A percentile compares a stretch with the other conserved stretches of the same genome.
These are phyloP conservation scores for Penicillium steckii DNA, from an alignment of 495 filamentous ascomycete genomes.

Conservation along the genomic window DNA sequence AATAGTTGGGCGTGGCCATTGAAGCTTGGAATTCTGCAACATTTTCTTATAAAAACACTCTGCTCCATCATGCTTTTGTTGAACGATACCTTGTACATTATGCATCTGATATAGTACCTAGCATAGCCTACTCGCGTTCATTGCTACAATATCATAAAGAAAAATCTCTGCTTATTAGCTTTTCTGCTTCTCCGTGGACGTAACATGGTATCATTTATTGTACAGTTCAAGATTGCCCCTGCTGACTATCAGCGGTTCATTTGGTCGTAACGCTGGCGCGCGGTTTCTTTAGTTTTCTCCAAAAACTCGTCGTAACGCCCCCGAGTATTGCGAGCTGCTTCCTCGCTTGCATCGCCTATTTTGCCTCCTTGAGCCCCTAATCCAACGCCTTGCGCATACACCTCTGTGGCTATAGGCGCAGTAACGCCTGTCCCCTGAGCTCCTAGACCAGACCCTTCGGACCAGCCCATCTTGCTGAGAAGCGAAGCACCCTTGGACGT, in stretches of 20 bases:
- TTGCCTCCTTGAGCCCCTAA: constrained; percentile 81
- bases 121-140: neutral
- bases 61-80: constrained; percentile 11
- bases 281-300: constrained; percentile 74
- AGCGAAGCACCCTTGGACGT: constrained; percentile 81
- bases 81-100: constrained; percentile 24
- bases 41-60: too few species aligned
- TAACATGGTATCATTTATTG: too few species aligned
- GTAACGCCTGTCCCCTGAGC: constrained; percentile 75
- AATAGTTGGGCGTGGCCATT: neutral
- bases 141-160: neutral
- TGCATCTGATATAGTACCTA: neutral
- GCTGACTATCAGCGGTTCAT: constrained; percentile 37
- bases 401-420: constrained; percentile 71
- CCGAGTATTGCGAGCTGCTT: constrained; percentile 71
- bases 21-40: neutral
- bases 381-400: constrained; percentile 82
- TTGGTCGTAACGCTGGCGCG: constrained; percentile 73
- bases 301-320: constrained; percentile 72
- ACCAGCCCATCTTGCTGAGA: constrained; percentile 91
- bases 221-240: too few species aligned
- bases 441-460: constrained; percentile 74
- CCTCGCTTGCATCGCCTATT: constrained; percentile 79
- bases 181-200: too few species aligned
- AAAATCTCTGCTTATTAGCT: neutral